Percentiles rank a stretch among this genome's conserved stretches.
Conservation (phyloP, 2,329 filamentous ascomycete genomes). For the Cladosporium austrohemisphaericum region DNA sequence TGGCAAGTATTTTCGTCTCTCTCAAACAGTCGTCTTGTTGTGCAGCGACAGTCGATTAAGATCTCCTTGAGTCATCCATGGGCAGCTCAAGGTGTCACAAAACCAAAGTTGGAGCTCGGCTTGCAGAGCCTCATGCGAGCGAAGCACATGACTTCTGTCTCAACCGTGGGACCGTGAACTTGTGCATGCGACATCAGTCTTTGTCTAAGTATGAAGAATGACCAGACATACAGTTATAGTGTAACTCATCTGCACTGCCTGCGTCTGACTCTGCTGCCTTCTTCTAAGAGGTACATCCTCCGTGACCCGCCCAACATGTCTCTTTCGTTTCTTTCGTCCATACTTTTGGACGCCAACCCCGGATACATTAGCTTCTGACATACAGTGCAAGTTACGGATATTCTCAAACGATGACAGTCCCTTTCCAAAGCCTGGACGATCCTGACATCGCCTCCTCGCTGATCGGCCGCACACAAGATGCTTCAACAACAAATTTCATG, state of each 20-base stretch:
- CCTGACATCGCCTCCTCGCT: slow-evolving; percentile 45
- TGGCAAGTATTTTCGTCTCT: too few species aligned
- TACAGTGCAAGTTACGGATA: too few species aligned
- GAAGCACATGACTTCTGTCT: slow-evolving; percentile 6
- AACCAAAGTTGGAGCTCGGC: background rate
- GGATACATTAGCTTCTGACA: too few species aligned
- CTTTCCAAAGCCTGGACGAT: slow-evolving; percentile 55
- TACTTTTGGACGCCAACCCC: too few species aligned
- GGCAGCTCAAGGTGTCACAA: background rate
- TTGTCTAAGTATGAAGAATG: slow-evolving; percentile 11
- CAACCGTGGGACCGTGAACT: slow-evolving; percentile 1
- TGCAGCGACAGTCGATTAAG: too few species aligned
- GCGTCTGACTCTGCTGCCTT: slow-evolving; percentile 8
- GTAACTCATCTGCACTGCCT: background rate
- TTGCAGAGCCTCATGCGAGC: slow-evolving; percentile 10
- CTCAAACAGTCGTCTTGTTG: too few species aligned
- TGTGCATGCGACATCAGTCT: slow-evolving; percentile 4
- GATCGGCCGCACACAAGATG: slow-evolving; percentile 39
- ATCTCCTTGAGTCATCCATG: background rate
- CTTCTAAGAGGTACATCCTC: background rate
- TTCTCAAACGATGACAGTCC: slow-evolving; percentile 4
- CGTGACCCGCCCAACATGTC: slow-evolving; percentile 7
- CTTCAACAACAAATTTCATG: slow-evolving; percentile 55
- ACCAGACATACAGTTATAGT: slow-evolving; percentile 3
- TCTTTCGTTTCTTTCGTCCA: background rate